Conservation (phyloP, 805 yeast genomes). For the Tetrapisispora nanseiensis region DNA sequence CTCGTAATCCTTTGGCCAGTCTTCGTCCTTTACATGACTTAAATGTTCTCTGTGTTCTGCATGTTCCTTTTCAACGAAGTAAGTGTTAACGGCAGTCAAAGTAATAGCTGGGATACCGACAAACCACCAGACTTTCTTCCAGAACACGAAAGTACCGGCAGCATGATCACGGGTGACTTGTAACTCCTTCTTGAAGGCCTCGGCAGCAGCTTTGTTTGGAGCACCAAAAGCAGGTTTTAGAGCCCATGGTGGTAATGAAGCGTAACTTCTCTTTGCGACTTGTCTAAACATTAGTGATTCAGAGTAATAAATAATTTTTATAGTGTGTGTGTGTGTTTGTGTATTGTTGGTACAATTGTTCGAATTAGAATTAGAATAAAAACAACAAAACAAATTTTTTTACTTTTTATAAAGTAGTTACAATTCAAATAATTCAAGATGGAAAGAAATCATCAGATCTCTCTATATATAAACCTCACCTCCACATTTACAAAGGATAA, state of each 20-base stretch:
- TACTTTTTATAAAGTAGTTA: too few species aligned
- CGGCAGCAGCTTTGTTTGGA: constrained; percentile 48
- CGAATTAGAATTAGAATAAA: too few species aligned
- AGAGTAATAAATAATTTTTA: too few species aligned
- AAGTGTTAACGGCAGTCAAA: constrained; percentile 70
- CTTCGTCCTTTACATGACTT: constrained; percentile 64
- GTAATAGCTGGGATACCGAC: constrained; percentile 78
- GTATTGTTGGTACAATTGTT: too few species aligned
- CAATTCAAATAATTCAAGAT: too few species aligned
- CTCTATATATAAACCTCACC: too few species aligned
- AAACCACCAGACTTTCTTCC: constrained; percentile 77
- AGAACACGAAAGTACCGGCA: constrained; percentile 56
- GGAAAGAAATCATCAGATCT: too few species aligned
- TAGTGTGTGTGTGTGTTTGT: not conserved
- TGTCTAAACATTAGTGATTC: constrained; percentile 35
- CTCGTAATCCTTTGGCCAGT: constrained; percentile 86
- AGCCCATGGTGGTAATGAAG: constrained; percentile 35
- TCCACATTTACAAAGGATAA: too few species aligned
- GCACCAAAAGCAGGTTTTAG: constrained; percentile 40
- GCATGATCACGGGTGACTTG: constrained; percentile 76
- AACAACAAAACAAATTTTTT: too few species aligned
- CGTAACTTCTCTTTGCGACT: constrained; percentile 27
- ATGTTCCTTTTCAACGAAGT: constrained; percentile 75
- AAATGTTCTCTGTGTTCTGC: constrained; percentile 81
- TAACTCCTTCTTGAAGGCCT: constrained; percentile 50